A percentile compares a stretch with the other conserved stretches of the same genome.
Evolutionary conservation across 2,329 filamentous ascomycete genomes (phyloP).

Genomic region (Sarocladium oryzae): DNA sequence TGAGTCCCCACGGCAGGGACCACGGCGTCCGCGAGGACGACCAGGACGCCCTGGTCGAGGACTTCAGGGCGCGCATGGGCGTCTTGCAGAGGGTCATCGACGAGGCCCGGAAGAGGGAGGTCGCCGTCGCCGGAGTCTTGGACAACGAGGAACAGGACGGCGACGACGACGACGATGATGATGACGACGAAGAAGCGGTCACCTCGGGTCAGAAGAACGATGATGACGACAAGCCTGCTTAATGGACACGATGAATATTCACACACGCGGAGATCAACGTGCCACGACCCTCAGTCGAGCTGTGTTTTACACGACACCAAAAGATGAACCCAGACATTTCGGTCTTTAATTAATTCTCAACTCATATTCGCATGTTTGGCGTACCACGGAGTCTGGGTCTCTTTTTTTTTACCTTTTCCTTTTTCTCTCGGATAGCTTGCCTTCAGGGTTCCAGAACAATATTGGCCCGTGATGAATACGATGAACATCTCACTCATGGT

Average conservation of each 20-base stretch:
- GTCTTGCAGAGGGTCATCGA: constrained; percentile 47
- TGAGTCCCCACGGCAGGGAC: neutral
- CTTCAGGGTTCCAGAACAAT: too few species aligned
- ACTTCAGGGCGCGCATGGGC: constrained; percentile 52
- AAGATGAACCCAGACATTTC: too few species aligned
- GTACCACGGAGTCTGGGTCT: neutral
- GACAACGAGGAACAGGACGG: constrained; percentile 8
- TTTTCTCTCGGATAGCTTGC: neutral
- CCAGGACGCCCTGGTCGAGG: constrained; percentile 44
- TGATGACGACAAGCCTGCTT: constrained; percentile 3
- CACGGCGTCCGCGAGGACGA: constrained; percentile 19
- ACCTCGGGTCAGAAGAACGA: constrained; percentile 8
- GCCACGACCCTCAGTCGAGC: too few species aligned
- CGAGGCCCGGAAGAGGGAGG: constrained; percentile 38
- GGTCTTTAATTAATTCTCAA: too few species aligned
- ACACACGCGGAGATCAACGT: too few species aligned
- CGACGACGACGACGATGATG: constrained; percentile 12
- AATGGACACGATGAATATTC: neutral
- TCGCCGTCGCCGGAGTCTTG: constrained; percentile 10
- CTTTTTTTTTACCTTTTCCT: neutral
- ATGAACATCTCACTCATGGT: neutral
- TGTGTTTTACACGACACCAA: too few species aligned
- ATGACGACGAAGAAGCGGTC: constrained; percentile 10
- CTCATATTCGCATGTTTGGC: constrained; percentile 6
- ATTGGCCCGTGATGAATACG: neutral